Evolutionary conservation across 805 yeast species (phyloP).

Genomic region (Candida hungchunana): DNA sequence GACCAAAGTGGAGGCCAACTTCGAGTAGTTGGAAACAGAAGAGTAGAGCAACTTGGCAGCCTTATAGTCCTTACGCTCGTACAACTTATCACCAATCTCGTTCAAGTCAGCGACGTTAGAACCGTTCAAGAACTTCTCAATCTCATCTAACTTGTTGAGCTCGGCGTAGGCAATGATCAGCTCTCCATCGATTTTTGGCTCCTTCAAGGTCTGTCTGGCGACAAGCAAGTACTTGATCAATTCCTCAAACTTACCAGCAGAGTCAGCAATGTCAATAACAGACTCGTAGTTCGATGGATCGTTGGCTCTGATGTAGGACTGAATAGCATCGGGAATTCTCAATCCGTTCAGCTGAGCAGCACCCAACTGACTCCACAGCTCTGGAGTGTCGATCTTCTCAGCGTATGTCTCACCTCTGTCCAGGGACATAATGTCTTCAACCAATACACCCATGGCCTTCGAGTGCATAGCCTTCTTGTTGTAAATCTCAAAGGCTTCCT

Average conservation of each 20-base stretch:
- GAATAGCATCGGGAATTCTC: slow-evolving; percentile 86
- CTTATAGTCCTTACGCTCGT: slow-evolving; percentile 74
- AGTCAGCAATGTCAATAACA: slow-evolving; percentile 92
- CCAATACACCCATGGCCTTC: slow-evolving; percentile 85
- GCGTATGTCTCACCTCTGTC: slow-evolving; percentile 95
- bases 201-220: slow-evolving; percentile 91
- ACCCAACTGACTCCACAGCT: slow-evolving; percentile 93
- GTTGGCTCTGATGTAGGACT: slow-evolving; percentile 85
- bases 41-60: slow-evolving; percentile 90
- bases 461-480: slow-evolving; percentile 72
- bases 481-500: slow-evolving; percentile 93
- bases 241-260: slow-evolving; percentile 95
- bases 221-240: slow-evolving; percentile 77
- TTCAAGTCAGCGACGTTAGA: slow-evolving; percentile 93
- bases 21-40: slow-evolving; percentile 88
- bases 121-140: slow-evolving; percentile 77
- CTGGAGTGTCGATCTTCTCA: slow-evolving; percentile 80
- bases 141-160: slow-evolving; percentile 68
- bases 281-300: slow-evolving; percentile 87
- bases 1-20: slow-evolving; percentile 94
- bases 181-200: slow-evolving; percentile 90
- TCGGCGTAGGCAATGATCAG: slow-evolving; percentile 83
- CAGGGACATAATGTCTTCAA: slow-evolving; percentile 88
- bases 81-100: slow-evolving; percentile 85
- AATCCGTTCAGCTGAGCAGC: slow-evolving; percentile 93